phyloP scores from a whole-genome alignment of 2,329 filamentous ascomycete genomes.

The Hymenoscyphus occultus region DNA sequence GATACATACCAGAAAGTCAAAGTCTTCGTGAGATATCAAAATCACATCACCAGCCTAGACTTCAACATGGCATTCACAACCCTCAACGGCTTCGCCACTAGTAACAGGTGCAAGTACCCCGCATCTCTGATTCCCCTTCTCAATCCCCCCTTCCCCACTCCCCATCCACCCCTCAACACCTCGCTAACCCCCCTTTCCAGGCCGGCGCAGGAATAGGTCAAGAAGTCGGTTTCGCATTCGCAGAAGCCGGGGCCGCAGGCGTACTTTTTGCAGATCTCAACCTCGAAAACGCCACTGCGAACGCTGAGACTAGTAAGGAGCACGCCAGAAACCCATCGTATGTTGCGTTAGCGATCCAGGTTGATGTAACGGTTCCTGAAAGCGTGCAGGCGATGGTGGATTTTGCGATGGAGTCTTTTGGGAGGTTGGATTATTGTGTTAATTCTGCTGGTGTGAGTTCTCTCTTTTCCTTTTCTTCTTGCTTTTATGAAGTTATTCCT shows the following conservation, averaged over 20 bases:
- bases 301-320: constrained; percentile 29
- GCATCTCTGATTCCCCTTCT: neutral
- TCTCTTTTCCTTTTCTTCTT: neutral
- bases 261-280: constrained; percentile 33
- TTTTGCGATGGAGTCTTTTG: constrained; percentile 44
- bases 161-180: neutral
- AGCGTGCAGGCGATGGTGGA: constrained; percentile 32
- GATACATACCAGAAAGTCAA: too few relatives aligned
- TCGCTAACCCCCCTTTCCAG: neutral
- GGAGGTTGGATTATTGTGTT: constrained; percentile 51
- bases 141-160: neutral
- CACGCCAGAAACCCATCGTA: constrained; percentile 30
- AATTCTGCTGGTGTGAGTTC: constrained; percentile 45
- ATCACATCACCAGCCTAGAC: too few relatives aligned
- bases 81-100: constrained; percentile 1
- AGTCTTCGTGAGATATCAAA: too few relatives aligned
- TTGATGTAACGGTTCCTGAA: constrained; percentile 29
- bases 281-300: constrained; percentile 18
- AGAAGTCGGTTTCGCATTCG: constrained; percentile 6
- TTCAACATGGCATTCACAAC: neutral
- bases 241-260: constrained; percentile 10
- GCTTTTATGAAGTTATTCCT: too few relatives aligned
- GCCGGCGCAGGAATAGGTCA: constrained; percentile 5
- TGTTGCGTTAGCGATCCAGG: constrained; percentile 23
- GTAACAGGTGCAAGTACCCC: neutral